These are phyloP conservation scores for Tylopilus subfusipes DNA, from an alignment of 768 basidiomycete species.

Conservation along the genomic window DNA sequence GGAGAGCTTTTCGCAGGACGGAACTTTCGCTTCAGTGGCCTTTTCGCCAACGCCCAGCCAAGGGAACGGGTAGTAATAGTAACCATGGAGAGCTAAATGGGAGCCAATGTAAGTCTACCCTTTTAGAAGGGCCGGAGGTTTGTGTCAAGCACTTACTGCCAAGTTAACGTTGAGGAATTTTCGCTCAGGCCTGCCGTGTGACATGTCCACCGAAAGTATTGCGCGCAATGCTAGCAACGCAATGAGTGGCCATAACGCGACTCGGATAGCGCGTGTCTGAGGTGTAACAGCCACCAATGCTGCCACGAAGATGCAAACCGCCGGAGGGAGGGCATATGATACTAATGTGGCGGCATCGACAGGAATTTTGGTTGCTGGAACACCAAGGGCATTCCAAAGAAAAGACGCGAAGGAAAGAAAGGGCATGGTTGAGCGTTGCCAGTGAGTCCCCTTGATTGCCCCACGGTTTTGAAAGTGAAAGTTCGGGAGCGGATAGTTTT, in stretches of 20 bases:
- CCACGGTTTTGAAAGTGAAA: no score
- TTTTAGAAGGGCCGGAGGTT: neutral
- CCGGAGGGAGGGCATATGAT: neutral
- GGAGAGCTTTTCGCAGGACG: neutral
- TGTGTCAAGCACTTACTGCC: neutral
- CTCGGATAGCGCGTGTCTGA: neutral
- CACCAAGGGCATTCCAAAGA: neutral
- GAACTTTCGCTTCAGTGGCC: no score
- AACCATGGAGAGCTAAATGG: neutral
- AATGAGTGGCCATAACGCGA: neutral
- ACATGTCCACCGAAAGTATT: neutral
- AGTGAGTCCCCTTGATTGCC: no score
- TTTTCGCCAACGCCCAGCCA: neutral
- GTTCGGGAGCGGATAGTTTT: no score
- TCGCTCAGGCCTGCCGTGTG: neutral
- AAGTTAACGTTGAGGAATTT: neutral
- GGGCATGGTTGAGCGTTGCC: neutral
- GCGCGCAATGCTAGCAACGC: neutral
- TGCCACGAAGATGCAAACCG: neutral
- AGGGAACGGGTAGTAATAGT: neutral
- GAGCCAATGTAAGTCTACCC: neutral
- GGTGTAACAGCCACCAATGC: neutral
- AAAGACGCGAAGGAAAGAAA: neutral
- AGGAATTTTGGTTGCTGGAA: neutral
- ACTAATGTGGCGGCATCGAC: neutral